Conservation (phyloP, 257 asterid genomes). For the Plantago elongata region DNA sequence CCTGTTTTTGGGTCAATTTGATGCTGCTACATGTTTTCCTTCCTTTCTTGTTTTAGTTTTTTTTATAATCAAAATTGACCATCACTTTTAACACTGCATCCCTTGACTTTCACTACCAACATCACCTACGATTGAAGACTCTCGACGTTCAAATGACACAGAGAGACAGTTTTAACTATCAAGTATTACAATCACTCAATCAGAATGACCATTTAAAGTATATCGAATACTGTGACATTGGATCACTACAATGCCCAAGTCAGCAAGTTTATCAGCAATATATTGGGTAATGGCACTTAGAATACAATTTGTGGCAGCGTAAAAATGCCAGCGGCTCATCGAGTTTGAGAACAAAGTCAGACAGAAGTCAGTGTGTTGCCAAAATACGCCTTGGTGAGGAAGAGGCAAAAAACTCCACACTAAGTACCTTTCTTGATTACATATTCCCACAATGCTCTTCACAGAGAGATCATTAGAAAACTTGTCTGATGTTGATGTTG, state of each 20-base stretch:
- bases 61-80: not conserved
- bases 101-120: not conserved
- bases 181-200: too few relatives aligned
- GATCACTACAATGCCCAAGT: not conserved
- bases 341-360: not conserved
- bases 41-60: not conserved
- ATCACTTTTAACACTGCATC: not conserved
- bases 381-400: too few relatives aligned
- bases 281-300: not conserved
- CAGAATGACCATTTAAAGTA: not conserved
- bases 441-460: not conserved
- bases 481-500: slow-evolving; percentile 96
- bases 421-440: slow-evolving; percentile 1
- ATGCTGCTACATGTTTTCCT: too few relatives aligned
- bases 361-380: not conserved
- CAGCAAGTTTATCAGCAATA: not conserved
- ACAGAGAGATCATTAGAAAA: slow-evolving; percentile 27
- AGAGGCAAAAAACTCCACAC: slow-evolving; percentile 1
- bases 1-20: too few relatives aligned
- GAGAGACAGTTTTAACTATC: too few relatives aligned
- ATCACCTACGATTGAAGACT: too few relatives aligned
- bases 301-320: slow-evolving; percentile 4
- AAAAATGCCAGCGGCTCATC: not conserved
- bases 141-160: too few relatives aligned
- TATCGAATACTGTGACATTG: not conserved